These are phyloP conservation scores for Cercospora canescens DNA, from an alignment of 2,329 filamentous ascomycete species.

Conservation along the genomic window DNA sequence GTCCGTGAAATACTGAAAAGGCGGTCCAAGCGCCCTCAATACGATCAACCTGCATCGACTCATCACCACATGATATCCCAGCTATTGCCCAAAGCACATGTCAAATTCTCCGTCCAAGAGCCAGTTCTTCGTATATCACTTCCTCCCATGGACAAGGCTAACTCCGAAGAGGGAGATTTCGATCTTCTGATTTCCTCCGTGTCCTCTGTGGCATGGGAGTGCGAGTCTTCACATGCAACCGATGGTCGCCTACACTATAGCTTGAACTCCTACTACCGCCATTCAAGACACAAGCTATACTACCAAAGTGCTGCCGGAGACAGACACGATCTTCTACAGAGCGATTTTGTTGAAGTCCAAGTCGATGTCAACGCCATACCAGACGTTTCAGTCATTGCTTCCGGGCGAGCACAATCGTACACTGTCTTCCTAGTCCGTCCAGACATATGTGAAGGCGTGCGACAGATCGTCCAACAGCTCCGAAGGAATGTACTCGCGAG, in stretches of 20 bases:
- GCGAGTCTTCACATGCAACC: slow-evolving; percentile 92
- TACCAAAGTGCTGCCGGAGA: slow-evolving; percentile 85
- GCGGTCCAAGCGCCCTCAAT: slow-evolving; percentile 16
- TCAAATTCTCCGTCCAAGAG: slow-evolving; percentile 96
- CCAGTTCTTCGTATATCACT: slow-evolving; percentile 88
- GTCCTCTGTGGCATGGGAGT: slow-evolving; percentile 87
- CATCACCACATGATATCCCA: slow-evolving; percentile 75
- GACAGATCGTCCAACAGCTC: slow-evolving; percentile 85
- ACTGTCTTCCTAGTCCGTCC: slow-evolving; percentile 85
- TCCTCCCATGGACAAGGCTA: slow-evolving; percentile 66
- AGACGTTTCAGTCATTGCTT: slow-evolving; percentile 78
- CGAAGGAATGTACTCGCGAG: slow-evolving; percentile 65
- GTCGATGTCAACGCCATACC: slow-evolving; percentile 81
- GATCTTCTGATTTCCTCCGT: slow-evolving; percentile 94
- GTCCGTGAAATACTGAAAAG: slow-evolving; percentile 71
- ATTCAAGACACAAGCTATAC: slow-evolving; percentile 87
- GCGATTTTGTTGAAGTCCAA: slow-evolving; percentile 85
- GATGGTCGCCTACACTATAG: slow-evolving; percentile 85
- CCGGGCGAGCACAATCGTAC: slow-evolving; percentile 80
- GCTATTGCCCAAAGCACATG: slow-evolving; percentile 87
- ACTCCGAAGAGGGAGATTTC: slow-evolving; percentile 72
- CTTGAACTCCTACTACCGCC: slow-evolving; percentile 74
- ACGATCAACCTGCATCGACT: slow-evolving; percentile 10
- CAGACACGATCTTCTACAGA: slow-evolving; percentile 83
- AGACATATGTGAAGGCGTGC: slow-evolving; percentile 89